Conservation (phyloP, 768 basidiomycete species). For the Clavaria fumosa region DNA sequence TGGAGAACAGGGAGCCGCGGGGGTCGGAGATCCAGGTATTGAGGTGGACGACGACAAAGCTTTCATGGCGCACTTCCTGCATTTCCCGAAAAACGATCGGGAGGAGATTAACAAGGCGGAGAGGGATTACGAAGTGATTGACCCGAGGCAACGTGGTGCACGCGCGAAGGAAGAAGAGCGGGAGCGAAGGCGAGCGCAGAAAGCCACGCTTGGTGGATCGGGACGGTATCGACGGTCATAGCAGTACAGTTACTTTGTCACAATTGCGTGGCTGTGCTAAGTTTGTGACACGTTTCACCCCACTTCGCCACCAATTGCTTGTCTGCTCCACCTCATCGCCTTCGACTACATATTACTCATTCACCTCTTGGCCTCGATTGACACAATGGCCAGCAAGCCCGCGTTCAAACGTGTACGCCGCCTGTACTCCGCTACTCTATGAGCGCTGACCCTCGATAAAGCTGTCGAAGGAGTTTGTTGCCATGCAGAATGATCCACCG, state of each 20-base stretch:
- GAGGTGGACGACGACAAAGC: slow-evolving; percentile 69
- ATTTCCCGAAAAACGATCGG: slow-evolving; percentile 64
- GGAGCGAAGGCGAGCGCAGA: slow-evolving; percentile 32
- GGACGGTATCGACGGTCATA: slow-evolving; percentile 4
- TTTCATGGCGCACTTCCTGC: slow-evolving; percentile 57
- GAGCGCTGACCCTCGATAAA: too few species aligned
- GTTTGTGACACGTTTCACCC: too few species aligned
- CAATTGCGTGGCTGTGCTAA: background rate
- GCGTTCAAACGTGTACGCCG: slow-evolving; percentile 62
- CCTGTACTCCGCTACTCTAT: too few species aligned
- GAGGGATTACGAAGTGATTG: slow-evolving; percentile 81
- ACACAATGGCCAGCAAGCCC: slow-evolving; percentile 77
- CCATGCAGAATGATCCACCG: slow-evolving; percentile 86
- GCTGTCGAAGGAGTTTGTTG: slow-evolving; percentile 79
- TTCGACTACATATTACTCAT: too few species aligned
- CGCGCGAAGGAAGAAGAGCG: slow-evolving; percentile 66
- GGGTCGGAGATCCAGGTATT: slow-evolving; percentile 34
- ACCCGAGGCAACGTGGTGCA: slow-evolving; percentile 59
- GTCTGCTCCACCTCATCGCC: too few species aligned
- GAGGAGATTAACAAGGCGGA: slow-evolving; percentile 68
- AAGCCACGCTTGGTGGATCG: slow-evolving; percentile 6
- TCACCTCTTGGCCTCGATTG: slow-evolving; percentile 7
- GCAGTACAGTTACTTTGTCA: background rate
- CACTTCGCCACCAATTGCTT: too few species aligned
- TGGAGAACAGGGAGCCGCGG: too few species aligned